Conservation (phyloP, 768 basidiomycete species). For the Leccinum disarticulatum region DNA sequence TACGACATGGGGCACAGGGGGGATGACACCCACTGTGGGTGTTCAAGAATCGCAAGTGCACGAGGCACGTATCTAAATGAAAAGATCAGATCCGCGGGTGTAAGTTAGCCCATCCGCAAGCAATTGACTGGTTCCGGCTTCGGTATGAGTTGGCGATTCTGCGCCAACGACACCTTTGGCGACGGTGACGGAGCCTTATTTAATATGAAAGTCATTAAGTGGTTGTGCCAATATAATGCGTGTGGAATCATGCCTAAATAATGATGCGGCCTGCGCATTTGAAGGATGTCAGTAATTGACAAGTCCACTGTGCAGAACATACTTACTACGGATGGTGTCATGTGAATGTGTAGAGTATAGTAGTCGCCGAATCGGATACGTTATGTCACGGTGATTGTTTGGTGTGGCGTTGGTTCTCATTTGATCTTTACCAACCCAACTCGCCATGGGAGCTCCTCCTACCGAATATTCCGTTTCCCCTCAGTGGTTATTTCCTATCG, state of each 20-base stretch:
- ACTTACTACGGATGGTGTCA: not conserved
- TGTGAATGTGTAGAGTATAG: not conserved
- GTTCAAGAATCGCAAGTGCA: constrained; percentile 14
- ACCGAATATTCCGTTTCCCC: constrained; percentile 33
- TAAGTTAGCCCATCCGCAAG: constrained; percentile 20
- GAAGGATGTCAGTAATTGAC: constrained; percentile 19
- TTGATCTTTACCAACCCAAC: constrained; percentile 1
- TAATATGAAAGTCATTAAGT: not conserved
- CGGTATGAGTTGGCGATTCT: constrained; percentile 20
- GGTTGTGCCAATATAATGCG: not conserved
- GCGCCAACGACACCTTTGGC: constrained; percentile 4
- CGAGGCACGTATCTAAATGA: constrained; percentile 27
- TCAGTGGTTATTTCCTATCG: constrained; percentile 74
- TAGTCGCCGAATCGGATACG: not conserved
- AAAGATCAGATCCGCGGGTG: constrained; percentile 33
- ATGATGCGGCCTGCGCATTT: not conserved
- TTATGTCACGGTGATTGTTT: constrained; percentile 26
- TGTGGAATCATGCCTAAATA: not conserved
- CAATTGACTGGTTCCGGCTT: constrained; percentile 20
- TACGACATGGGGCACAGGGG: constrained; percentile 1
- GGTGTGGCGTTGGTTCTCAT: constrained; percentile 23
- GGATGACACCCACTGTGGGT: constrained; percentile 8
- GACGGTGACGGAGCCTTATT: constrained; percentile 5
- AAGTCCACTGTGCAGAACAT: constrained; percentile 4
- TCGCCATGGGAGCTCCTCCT: constrained; percentile 22